phyloP scores from a whole-genome alignment of 164 flowering plant species.

The Liquidambar formosana region DNA sequence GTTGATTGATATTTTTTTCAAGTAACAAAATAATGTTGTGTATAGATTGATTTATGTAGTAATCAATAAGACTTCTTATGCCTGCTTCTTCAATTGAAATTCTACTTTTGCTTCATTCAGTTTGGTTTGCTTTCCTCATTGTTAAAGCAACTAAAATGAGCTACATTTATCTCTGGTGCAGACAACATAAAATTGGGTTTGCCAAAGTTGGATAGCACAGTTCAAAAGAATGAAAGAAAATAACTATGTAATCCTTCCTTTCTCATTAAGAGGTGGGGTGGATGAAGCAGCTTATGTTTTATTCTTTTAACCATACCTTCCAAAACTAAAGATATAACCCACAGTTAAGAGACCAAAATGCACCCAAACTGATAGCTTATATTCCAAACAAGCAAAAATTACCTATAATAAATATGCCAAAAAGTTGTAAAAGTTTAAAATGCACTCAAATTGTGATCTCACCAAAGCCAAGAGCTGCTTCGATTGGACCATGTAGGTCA shows the following conservation, averaged over 20 bases:
- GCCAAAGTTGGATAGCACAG: not conserved
- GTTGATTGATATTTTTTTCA: slow-evolving; percentile 12
- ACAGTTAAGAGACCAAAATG: too few species aligned
- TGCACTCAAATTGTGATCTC: not conserved
- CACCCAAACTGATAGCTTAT: too few species aligned
- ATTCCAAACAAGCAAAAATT: too few species aligned
- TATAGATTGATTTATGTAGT: slow-evolving; percentile 16
- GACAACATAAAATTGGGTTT: not conserved
- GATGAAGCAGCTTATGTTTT: too few species aligned
- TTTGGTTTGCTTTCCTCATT: not conserved
- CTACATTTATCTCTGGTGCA: not conserved
- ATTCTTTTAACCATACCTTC: too few species aligned
- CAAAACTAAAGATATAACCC: too few species aligned
- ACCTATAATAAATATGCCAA: too few species aligned
- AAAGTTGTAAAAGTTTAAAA: too few species aligned
- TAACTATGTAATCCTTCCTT: too few species aligned
- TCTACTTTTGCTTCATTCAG: not conserved
- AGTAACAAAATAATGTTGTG: slow-evolving; percentile 11
- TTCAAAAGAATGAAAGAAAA: not conserved
- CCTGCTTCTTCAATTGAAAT: not conserved
- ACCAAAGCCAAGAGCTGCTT: not conserved
- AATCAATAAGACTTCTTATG: not conserved
- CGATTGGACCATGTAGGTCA: not conserved
- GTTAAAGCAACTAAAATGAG: not conserved
- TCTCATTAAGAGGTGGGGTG: too few species aligned